phyloP scores from a whole-genome alignment of 1,284 basidiomycete genomes.

The Cystobasidium pallidum region DNA sequence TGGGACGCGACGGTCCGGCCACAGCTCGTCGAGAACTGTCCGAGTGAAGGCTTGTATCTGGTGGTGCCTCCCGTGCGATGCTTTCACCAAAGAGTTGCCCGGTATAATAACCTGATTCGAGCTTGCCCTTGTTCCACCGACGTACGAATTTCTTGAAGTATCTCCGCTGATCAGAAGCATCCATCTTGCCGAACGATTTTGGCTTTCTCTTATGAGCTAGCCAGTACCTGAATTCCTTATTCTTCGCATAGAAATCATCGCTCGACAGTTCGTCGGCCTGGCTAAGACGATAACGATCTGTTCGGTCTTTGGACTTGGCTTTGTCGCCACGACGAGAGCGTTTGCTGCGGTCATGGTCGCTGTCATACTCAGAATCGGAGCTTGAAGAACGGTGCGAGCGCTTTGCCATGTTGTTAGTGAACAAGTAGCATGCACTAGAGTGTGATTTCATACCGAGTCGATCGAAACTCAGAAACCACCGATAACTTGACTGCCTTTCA shows the following conservation, averaged over 20 bases:
- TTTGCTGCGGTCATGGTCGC: slow-evolving; percentile 30
- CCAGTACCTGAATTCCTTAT: slow-evolving; percentile 38
- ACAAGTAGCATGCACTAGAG: too few relatives aligned
- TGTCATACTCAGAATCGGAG: slow-evolving; percentile 27
- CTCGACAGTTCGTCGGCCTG: slow-evolving; percentile 27
- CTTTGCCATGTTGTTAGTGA: slow-evolving; percentile 20
- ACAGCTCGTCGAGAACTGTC: not conserved
- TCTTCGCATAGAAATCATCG: slow-evolving; percentile 33
- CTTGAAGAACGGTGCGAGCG: slow-evolving; percentile 31
- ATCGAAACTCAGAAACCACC: too few relatives aligned
- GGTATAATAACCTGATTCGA: slow-evolving; percentile 30
- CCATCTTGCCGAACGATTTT: slow-evolving; percentile 25
- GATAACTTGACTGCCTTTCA: too few relatives aligned
- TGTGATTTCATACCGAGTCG: not conserved
- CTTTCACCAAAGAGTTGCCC: slow-evolving; percentile 20
- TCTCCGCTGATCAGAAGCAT: slow-evolving; percentile 32
- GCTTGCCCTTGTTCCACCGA: slow-evolving; percentile 45
- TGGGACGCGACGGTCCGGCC: slow-evolving; percentile 26
- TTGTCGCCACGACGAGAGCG: slow-evolving; percentile 23
- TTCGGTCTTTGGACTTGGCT: slow-evolving; percentile 14
- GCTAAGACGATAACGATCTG: slow-evolving; percentile 8
- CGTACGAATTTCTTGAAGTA: slow-evolving; percentile 45
- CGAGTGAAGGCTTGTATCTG: not conserved
- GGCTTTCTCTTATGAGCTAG: slow-evolving; percentile 34
- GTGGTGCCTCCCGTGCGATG: not conserved